A percentile compares a stretch with the other conserved stretches of the same genome.
Conservation (phyloP, 805 yeast genomes). For the Metschnikowia anglica region DNA sequence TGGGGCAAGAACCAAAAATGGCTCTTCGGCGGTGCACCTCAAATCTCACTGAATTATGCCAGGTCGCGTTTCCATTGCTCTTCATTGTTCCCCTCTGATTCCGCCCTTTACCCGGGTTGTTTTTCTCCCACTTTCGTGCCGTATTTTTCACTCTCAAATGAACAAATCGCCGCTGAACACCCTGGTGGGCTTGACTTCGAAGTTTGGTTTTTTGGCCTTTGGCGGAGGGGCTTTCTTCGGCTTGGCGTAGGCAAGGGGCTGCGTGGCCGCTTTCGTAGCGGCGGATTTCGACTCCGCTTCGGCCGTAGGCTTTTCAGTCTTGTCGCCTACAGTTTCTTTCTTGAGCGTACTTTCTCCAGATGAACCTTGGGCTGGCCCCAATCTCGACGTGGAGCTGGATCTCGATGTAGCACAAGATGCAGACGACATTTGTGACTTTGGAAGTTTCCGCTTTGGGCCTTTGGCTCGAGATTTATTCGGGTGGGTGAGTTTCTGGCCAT, state of each 20-base stretch:
- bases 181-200: constrained; percentile 16
- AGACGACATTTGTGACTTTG: constrained; percentile 23
- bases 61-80: too few relatives aligned
- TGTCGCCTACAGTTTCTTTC: not conserved
- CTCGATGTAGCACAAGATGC: not conserved
- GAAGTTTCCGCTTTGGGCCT: constrained; percentile 54
- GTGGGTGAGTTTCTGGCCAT: constrained; percentile 37
- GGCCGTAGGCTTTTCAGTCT: not conserved
- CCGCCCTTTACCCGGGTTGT: not conserved
- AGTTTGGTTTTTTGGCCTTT: constrained; percentile 17
- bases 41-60: too few relatives aligned
- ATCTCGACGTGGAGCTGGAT: not conserved
- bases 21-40: too few relatives aligned
- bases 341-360: not conserved
- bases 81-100: not conserved
- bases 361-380: not conserved
- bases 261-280: not conserved
- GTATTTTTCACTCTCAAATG: not conserved
- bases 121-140: not conserved
- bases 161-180: constrained; percentile 34
- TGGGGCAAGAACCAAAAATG: too few relatives aligned
- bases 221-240: constrained; percentile 22
- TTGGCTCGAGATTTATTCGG: constrained; percentile 47
- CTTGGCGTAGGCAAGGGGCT: constrained; percentile 22
- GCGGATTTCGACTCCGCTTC: not conserved